Conservation (phyloP, 2,329 filamentous ascomycete genomes). For the Colletotrichum sp. region DNA sequence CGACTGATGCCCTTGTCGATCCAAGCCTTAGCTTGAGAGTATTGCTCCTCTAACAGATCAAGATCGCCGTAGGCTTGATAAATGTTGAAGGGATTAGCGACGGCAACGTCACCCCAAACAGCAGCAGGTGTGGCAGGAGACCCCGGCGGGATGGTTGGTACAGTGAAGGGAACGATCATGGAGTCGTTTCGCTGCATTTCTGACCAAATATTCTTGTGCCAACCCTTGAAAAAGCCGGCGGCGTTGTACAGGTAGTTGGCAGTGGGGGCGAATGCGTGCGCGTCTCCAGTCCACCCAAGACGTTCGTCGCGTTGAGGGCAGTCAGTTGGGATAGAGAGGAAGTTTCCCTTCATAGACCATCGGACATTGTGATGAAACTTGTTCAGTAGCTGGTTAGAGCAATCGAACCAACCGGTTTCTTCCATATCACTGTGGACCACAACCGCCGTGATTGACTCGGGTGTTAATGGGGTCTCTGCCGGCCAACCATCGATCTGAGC, state of each 20-base stretch:
- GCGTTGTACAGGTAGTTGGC: constrained; percentile 59
- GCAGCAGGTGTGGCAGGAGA: constrained; percentile 29
- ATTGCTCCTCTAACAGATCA: constrained; percentile 39
- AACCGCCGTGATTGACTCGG: constrained; percentile 28
- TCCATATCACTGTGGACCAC: constrained; percentile 57
- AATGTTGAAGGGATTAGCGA: constrained; percentile 44
- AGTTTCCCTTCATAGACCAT: constrained; percentile 65
- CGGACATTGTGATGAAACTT: constrained; percentile 56
- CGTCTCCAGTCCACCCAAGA: constrained; percentile 58
- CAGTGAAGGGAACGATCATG: constrained; percentile 30
- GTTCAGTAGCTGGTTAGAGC: constrained; percentile 56
- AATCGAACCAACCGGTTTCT: constrained; percentile 53
- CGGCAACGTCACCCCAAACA: constrained; percentile 48
- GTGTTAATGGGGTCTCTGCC: constrained; percentile 19
- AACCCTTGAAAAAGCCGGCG: constrained; percentile 51
- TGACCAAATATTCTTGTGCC: constrained; percentile 50
- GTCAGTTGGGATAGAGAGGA: constrained; percentile 61
- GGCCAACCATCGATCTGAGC: constrained; percentile 51
- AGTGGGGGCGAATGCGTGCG: constrained; percentile 53
- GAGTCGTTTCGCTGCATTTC: constrained; percentile 28
- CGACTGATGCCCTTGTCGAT: constrained; percentile 38
- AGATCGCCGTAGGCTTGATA: constrained; percentile 43
- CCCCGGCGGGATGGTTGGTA: constrained; percentile 30
- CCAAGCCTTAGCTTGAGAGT: constrained; percentile 43
- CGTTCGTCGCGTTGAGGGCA: constrained; percentile 61